These are phyloP conservation scores for Perilla frutescens DNA, from an alignment of 257 asterid genomes.

Conservation along the genomic window DNA sequence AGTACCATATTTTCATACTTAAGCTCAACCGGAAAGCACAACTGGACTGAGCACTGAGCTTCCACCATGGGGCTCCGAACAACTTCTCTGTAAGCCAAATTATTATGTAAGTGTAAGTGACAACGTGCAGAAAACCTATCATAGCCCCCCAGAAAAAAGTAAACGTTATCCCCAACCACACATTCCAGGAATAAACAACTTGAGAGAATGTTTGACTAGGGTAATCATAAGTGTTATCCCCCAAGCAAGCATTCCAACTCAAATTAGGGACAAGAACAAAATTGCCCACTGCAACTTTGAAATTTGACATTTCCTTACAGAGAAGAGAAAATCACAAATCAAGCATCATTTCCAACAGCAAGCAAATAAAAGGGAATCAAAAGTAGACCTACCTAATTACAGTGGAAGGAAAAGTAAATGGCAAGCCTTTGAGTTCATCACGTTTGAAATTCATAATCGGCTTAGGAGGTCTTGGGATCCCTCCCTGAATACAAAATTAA, in stretches of 20 bases:
- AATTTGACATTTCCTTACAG: conserved; percentile 17
- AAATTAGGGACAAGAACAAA: conserved; percentile 22
- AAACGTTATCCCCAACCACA: background rate
- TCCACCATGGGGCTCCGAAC: conserved; percentile 96
- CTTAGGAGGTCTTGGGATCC: conserved; percentile 80
- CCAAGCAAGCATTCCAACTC: conserved; percentile 24
- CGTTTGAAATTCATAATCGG: conserved; percentile 76
- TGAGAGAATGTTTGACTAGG: conserved; percentile 5
- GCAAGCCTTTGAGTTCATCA: conserved; percentile 88
- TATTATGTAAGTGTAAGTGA: conserved; percentile 34
- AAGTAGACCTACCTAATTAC: conserved; percentile 62
- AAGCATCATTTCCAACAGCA: conserved; percentile 26
- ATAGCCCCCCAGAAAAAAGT: background rate
- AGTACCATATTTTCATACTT: conserved; percentile 78
- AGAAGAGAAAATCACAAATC: conserved; percentile 21
- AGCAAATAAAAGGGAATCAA: conserved; percentile 27
- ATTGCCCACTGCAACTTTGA: conserved; percentile 2
- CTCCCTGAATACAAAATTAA: conserved; percentile 67
- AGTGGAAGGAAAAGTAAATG: conserved; percentile 80
- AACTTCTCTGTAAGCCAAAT: conserved; percentile 71
- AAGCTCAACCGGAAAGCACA: conserved; percentile 92
- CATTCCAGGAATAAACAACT: background rate
- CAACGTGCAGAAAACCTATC: conserved; percentile 16
- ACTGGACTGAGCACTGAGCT: conserved; percentile 96
- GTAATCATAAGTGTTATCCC: conserved; percentile 1